Evolutionary conservation across 257 asterid genomes (phyloP).

Genomic region (Paraleonurus japonicus): DNA sequence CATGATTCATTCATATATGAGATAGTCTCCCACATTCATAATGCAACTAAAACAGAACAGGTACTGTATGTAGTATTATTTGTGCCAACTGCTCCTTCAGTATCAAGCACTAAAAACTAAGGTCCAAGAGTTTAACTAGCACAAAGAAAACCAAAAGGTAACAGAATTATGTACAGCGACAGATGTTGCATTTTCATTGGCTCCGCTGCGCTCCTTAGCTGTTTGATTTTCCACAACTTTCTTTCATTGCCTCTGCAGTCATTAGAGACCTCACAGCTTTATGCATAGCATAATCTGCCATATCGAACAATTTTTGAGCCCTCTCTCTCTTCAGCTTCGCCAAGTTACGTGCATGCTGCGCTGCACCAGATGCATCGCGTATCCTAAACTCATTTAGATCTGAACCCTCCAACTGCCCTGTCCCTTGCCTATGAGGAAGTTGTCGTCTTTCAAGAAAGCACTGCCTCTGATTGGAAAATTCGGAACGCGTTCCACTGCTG

Average conservation of each 20-base stretch:
- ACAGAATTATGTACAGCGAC: slow-evolving; percentile 41
- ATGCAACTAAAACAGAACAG: slow-evolving; percentile 18
- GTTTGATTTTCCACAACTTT: slow-evolving; percentile 35
- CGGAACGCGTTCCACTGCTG: slow-evolving; percentile 60
- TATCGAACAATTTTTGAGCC: slow-evolving; percentile 63
- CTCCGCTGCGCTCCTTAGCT: neutral
- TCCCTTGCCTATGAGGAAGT: slow-evolving; percentile 31
- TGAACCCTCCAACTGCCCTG: slow-evolving; percentile 41
- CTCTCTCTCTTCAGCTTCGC: slow-evolving; percentile 84
- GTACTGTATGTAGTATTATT: slow-evolving; percentile 44
- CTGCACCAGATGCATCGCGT: slow-evolving; percentile 69
- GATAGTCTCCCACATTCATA: slow-evolving; percentile 27
- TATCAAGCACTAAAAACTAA: slow-evolving; percentile 44
- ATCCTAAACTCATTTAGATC: slow-evolving; percentile 63
- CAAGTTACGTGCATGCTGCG: slow-evolving; percentile 52
- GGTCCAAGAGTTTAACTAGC: slow-evolving; percentile 26
- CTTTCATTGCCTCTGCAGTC: slow-evolving; percentile 81
- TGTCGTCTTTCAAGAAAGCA: slow-evolving; percentile 33
- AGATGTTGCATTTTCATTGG: slow-evolving; percentile 34
- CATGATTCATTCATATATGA: slow-evolving; percentile 31
- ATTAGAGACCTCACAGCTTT: slow-evolving; percentile 74
- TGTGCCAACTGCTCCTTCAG: slow-evolving; percentile 35
- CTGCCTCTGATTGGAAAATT: slow-evolving; percentile 46
- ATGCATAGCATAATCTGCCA: slow-evolving; percentile 81
- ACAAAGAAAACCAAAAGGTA: neutral